A percentile compares a stretch with the other conserved stretches of the same genome.
phyloP scores from a whole-genome alignment of 2,329 filamentous ascomycete species.

The Pseudopyricularia javanii region DNA sequence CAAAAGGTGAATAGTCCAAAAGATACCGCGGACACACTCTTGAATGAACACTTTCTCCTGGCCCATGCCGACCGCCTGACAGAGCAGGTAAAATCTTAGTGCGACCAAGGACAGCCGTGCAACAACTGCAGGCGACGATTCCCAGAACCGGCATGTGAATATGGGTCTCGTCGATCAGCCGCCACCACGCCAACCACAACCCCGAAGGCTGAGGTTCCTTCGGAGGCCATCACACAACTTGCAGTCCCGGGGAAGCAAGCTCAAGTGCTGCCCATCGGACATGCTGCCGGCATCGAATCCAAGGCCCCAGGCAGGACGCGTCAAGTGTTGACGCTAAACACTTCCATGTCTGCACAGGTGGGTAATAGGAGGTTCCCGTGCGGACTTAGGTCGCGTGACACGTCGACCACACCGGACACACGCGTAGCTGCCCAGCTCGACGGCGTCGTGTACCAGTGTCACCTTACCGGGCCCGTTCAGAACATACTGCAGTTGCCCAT shows the following conservation, averaged over 20 bases:
- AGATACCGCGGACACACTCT: not conserved
- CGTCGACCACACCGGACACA: not conserved
- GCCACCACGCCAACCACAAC: constrained; percentile 2
- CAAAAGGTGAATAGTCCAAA: constrained; percentile 25
- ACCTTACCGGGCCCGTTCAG: constrained; percentile 7
- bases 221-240: not conserved
- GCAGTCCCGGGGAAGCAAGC: not conserved
- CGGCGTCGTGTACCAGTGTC: constrained; percentile 7
- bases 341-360: not conserved
- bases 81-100: constrained; percentile 12
- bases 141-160: constrained; percentile 31
- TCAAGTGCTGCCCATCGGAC: not conserved
- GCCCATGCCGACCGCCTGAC: constrained; percentile 9
- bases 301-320: not conserved
- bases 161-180: constrained; percentile 11
- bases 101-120: constrained; percentile 34
- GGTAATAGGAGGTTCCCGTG: not conserved
- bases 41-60: not conserved
- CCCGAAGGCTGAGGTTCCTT: not conserved
- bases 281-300: not conserved
- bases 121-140: constrained; percentile 34
- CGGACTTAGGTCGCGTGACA: too few relatives aligned
- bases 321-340: not conserved
- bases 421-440: constrained; percentile 4
- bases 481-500: constrained; percentile 9